Percentiles rank a stretch among this genome's conserved stretches.
Evolutionary conservation across 2,329 filamentous ascomycete genomes (phyloP).

Genomic region (Fusarium sp.): DNA sequence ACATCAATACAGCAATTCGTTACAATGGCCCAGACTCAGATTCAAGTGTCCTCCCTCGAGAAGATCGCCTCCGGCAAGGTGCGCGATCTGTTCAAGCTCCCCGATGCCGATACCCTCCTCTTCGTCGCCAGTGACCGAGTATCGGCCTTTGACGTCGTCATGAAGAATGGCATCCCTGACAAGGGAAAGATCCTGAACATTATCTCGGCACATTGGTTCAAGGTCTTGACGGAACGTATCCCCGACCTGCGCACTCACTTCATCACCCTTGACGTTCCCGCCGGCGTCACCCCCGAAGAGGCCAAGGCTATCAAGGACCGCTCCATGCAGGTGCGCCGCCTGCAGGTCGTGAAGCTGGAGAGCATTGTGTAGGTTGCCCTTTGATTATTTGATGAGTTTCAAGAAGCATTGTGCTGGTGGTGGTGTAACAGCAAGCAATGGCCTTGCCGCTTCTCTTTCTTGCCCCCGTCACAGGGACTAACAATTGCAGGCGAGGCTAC

Average conservation of each 20-base stretch:
- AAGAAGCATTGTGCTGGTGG: neutral
- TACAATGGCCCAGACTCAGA: constrained; percentile 33
- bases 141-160: constrained; percentile 91
- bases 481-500: constrained; percentile 71
- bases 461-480: neutral
- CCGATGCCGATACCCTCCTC: constrained; percentile 74
- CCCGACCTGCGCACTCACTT: constrained; percentile 65
- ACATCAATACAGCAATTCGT: neutral
- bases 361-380: constrained; percentile 33
- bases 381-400: neutral
- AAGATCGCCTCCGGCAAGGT: constrained; percentile 71
- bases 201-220: constrained; percentile 66
- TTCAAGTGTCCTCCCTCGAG: constrained; percentile 47
- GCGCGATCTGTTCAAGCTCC: constrained; percentile 81
- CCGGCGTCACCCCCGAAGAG: constrained; percentile 57
- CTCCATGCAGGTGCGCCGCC: constrained; percentile 80
- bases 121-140: constrained; percentile 92
- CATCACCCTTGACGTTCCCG: constrained; percentile 57
- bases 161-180: constrained; percentile 68
- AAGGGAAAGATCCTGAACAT: constrained; percentile 66
- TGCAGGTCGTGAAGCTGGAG: constrained; percentile 77
- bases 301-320: constrained; percentile 67
- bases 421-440: neutral
- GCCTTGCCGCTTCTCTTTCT: neutral
- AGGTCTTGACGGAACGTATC: constrained; percentile 57